Base-by-base conservation (phyloP, 2,329 filamentous ascomycete species). In the Fusarium sp. region DNA sequence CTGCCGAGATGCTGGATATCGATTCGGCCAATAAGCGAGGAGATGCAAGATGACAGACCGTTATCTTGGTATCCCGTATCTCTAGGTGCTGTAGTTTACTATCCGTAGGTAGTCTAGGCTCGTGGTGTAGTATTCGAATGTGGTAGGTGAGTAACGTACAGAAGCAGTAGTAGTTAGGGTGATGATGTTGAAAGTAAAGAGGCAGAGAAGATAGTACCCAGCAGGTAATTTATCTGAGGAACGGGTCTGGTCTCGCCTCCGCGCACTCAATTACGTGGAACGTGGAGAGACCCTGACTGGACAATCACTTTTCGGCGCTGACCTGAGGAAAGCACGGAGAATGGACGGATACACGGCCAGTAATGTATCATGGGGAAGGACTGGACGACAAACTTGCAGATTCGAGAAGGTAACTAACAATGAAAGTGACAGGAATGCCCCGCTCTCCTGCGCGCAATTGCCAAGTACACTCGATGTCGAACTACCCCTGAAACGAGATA, bases 251-350 rank as follows among this genome's bases (percentile, higher is more conserved):
- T 42, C 49, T 53, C 49, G 49, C 49, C 49, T 67, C 62, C 51
- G 68, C 41, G 27, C 32, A 27, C 28, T 43, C 63, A 64, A 68
- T 68, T 66, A 71, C 67, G 63, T 71, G 67, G 68, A 71, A 69
- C 68, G 50, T 59, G 58, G 67, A 70, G 54, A 71, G 60, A 50
- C 63, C 32, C 66, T 59, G 28, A 66, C 63, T 68, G 53, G 54
- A 63, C 43, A 47, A 53, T 42, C 40, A 37, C 23, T 34, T 51
- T 50, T 51, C 37, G 32, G 32, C 30, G 25, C 49, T 53, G n/a
- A 53, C 32, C 34, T 53, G 49, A 59, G 63, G 62, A 70, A 70
- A 53, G 62, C 45, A 70, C 56, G 62, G 62, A 28, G 25, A 47
- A 47, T 25, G 45, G 25, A 16, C 27, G 45, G 45, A 28, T 47